A percentile compares a stretch with the other conserved stretches of the same genome.
Conservation (phyloP, 1,284 basidiomycete genomes). For the Ceratobasidium sp. region DNA sequence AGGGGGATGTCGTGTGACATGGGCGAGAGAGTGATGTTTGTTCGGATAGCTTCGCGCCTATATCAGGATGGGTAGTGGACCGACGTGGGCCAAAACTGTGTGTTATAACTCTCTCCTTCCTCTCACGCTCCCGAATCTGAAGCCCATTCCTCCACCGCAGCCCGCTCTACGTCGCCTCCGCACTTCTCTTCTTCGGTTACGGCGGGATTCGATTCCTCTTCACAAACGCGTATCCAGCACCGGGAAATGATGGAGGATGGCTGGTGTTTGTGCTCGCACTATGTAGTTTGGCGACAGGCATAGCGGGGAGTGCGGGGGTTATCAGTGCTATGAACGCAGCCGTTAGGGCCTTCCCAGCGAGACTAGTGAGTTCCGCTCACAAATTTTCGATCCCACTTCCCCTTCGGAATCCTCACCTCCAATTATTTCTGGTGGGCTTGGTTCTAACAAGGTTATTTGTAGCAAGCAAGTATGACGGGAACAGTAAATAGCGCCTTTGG, state of each 20-base stretch:
- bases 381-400: too few relatives aligned
- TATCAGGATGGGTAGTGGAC: conserved; percentile 78
- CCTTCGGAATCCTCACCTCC: too few relatives aligned
- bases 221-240: conserved; percentile 58
- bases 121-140: conserved; percentile 51
- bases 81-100: conserved; percentile 68
- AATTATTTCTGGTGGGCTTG: too few relatives aligned
- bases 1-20: conserved; percentile 18
- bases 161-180: conserved; percentile 57
- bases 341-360: conserved; percentile 55
- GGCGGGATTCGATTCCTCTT: conserved; percentile 67
- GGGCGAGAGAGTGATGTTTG: conserved; percentile 60
- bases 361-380: conserved; percentile 45
- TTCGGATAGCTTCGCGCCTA: conserved; percentile 66
- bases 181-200: conserved; percentile 71
- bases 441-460: not conserved
- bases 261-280: conserved; percentile 11
- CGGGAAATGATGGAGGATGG: conserved; percentile 30
- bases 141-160: conserved; percentile 48
- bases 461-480: conserved; percentile 77
- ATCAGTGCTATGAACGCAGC: conserved; percentile 54
- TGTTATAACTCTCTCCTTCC: conserved; percentile 44
- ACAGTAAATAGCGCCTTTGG: conserved; percentile 87
- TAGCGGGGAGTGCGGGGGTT: conserved; percentile 49
- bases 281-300: conserved; percentile 36